phyloP scores from a whole-genome alignment of 306 rosid genomes.

The Prunus mira region DNA sequence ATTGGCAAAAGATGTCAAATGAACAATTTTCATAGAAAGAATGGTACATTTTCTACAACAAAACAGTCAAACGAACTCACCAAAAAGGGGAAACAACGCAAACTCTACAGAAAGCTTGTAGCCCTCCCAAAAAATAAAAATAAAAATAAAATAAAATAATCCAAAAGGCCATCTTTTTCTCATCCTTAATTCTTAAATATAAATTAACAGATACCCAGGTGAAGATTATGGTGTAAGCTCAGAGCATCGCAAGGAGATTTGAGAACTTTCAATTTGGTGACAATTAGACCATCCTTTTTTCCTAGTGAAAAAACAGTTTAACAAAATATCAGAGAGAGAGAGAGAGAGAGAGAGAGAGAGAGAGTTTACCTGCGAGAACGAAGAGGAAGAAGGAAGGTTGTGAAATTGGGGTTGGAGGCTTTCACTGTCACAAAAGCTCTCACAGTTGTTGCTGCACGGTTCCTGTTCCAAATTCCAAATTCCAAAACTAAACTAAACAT shows the following conservation, averaged over 20 bases:
- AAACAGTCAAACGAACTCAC: neutral
- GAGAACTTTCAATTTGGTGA: neutral
- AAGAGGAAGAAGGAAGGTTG: constrained; percentile 27
- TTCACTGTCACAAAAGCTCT: constrained; percentile 48
- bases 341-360: neutral
- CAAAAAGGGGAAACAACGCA: neutral
- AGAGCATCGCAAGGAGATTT: neutral
- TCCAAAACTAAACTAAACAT: constrained; percentile 8
- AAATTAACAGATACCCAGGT: neutral
- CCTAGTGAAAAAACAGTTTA: neutral
- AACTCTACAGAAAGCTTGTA: neutral
- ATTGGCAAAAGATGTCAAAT: neutral
- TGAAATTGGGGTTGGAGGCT: constrained; percentile 35
- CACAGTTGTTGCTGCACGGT: constrained; percentile 34
- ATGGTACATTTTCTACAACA: neutral
- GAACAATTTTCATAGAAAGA: neutral
- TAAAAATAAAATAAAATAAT: neutral
- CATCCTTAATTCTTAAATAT: neutral
- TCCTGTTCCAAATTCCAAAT: constrained; percentile 36
- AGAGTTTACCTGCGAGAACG: constrained; percentile 44
- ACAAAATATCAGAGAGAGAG: neutral
- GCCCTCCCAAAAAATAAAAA: neutral
- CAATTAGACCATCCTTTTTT: too few species aligned
- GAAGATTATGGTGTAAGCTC: neutral
- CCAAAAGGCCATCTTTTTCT: neutral